Conservation (phyloP, 1,284 basidiomycete species). For the Sporisorium exsertum region DNA sequence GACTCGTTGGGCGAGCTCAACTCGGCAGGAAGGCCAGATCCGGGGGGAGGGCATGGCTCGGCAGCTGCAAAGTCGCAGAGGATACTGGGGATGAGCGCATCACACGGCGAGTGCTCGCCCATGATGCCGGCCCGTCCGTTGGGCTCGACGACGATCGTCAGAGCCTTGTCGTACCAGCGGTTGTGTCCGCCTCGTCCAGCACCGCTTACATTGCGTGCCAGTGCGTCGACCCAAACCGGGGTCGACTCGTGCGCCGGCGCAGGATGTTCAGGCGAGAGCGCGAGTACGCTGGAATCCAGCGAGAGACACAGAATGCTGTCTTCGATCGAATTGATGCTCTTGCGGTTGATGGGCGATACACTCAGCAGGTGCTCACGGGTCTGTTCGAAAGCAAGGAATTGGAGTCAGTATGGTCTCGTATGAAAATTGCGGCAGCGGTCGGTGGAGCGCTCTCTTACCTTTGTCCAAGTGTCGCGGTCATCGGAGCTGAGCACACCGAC, state of each 20-base stretch:
- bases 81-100: constrained; percentile 90
- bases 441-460: constrained; percentile 72
- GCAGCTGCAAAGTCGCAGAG: constrained; percentile 86
- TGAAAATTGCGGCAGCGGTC: not conserved
- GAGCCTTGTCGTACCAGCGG: constrained; percentile 92
- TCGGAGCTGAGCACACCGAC: constrained; percentile 84
- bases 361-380: constrained; percentile 80
- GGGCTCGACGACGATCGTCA: constrained; percentile 84
- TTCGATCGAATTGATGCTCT: constrained; percentile 76
- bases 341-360: constrained; percentile 77
- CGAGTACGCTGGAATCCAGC: constrained; percentile 72
- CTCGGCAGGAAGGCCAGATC: constrained; percentile 45
- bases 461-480: constrained; percentile 84
- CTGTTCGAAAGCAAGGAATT: constrained; percentile 69
- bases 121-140: constrained; percentile 86
- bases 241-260: constrained; percentile 72
- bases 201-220: constrained; percentile 81
- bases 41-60: constrained; percentile 69
- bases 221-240: constrained; percentile 78
- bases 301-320: constrained; percentile 81
- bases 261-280: constrained; percentile 62
- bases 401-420: not conserved
- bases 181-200: constrained; percentile 80
- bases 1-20: constrained; percentile 53
- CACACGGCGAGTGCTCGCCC: constrained; percentile 92